Evolutionary conservation across 345 rosid species (phyloP).

Genomic region (Anastatica hierochuntica): DNA sequence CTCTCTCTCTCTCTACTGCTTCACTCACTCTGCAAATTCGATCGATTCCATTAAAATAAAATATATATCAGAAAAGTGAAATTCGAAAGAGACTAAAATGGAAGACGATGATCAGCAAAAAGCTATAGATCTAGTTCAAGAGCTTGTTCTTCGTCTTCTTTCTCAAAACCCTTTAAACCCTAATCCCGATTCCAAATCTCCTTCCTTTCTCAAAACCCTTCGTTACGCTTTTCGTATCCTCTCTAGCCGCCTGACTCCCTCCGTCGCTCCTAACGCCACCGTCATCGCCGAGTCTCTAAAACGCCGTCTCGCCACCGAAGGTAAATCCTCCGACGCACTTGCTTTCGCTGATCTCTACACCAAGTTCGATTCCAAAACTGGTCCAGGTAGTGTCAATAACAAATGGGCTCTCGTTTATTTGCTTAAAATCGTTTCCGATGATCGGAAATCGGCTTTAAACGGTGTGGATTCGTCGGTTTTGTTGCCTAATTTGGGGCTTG

Average conservation of each 20-base stretch:
- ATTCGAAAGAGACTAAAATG: no score
- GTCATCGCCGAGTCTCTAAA: conserved; percentile 87
- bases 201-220: conserved; percentile 45
- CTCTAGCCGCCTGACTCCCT: conserved; percentile 75
- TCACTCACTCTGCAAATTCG: no score
- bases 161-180: conserved; percentile 48
- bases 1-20: no score
- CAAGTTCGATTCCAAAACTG: conserved; percentile 72
- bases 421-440: conserved; percentile 76
- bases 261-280: conserved; percentile 63
- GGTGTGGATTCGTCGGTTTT: conserved; percentile 35
- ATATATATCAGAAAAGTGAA: no score
- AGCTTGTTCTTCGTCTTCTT: conserved; percentile 70
- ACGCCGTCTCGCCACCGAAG: conserved; percentile 83
- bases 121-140: conserved; percentile 69
- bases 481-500: conserved; percentile 49
- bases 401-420: conserved; percentile 87
- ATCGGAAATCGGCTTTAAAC: conserved; percentile 30
- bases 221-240: conserved; percentile 83
- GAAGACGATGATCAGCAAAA: conserved; percentile 84
- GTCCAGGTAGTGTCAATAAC: conserved; percentile 78
- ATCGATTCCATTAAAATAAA: no score
- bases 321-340: conserved; percentile 86
- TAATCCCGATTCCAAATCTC: conserved; percentile 33
- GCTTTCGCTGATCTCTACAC: conserved; percentile 71